A percentile compares a stretch with the other conserved stretches of the same genome.
These are phyloP conservation scores for Fusarium veterinarium DNA, from an alignment of 2,329 filamentous ascomycete genomes.

Conservation along the genomic window DNA sequence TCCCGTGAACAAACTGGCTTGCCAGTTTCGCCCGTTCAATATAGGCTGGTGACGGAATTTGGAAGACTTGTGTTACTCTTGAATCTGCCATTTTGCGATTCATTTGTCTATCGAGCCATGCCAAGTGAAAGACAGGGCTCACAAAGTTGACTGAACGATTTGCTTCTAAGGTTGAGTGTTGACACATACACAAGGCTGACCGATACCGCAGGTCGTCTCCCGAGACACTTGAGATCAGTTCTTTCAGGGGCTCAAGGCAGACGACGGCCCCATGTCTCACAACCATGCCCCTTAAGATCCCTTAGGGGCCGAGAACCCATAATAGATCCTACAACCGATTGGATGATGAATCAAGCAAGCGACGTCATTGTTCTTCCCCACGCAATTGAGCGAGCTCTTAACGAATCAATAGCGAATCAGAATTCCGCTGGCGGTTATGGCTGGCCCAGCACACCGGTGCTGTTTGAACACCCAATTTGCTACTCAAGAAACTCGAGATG, in stretches of 20 bases:
- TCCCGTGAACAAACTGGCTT: constrained; percentile 24
- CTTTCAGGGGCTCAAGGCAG: constrained; percentile 22
- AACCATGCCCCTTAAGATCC: constrained; percentile 42
- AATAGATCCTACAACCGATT: constrained; percentile 42
- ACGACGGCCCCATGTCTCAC: constrained; percentile 44
- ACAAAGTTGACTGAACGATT: not conserved
- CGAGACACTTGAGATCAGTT: constrained; percentile 32
- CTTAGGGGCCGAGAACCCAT: constrained; percentile 38
- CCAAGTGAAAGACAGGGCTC: not conserved
- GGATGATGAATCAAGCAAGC: constrained; percentile 25
- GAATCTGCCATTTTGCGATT: not conserved
- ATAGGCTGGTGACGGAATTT: not conserved
- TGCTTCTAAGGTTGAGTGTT: constrained; percentile 3
- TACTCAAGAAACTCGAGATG: constrained; percentile 21
- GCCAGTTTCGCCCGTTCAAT: not conserved
- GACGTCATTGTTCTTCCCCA: constrained; percentile 46
- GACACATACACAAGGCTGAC: constrained; percentile 31
- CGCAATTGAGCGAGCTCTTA: constrained; percentile 29
- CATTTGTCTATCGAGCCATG: not conserved
- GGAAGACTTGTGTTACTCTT: not conserved
- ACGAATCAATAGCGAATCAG: constrained; percentile 38
- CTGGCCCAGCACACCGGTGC: constrained; percentile 45
- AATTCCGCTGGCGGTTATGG: constrained; percentile 35
- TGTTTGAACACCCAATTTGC: constrained; percentile 33
- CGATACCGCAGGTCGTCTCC: constrained; percentile 12